phyloP scores from a whole-genome alignment of 75 land plant genomes.

The Adiantum capillusveneris region DNA sequence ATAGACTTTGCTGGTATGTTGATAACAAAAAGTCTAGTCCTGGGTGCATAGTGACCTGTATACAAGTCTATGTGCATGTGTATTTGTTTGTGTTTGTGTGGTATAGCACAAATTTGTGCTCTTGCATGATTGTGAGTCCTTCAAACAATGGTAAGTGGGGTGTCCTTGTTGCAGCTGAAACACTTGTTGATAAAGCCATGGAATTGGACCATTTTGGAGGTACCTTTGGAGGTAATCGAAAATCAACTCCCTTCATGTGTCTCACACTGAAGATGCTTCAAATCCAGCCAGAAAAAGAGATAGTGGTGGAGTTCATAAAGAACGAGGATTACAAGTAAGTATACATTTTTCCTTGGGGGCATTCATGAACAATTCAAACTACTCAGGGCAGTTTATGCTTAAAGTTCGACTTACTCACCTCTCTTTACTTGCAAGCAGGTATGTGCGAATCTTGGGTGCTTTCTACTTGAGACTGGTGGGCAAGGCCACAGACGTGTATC shows the following conservation, averaged over 20 bases:
- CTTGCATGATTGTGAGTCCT: too few relatives aligned
- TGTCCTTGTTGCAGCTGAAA: slow-evolving; percentile 59
- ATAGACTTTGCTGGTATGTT: too few relatives aligned
- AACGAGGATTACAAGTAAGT: slow-evolving; percentile 95
- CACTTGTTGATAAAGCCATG: slow-evolving; percentile 99
- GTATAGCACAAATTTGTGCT: too few relatives aligned
- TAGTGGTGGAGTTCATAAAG: slow-evolving; percentile 98
- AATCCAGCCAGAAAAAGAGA: slow-evolving; percentile 99
- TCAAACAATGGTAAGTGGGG: too few relatives aligned
- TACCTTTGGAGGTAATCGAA: slow-evolving; percentile 87
- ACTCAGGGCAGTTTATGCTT: too few relatives aligned
- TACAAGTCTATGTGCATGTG: too few relatives aligned
- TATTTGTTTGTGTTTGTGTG: too few relatives aligned
- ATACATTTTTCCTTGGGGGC: not conserved
- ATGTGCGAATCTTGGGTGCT: slow-evolving; percentile 89
- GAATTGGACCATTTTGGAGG: slow-evolving; percentile 98
- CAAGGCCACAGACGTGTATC: slow-evolving; percentile 79
- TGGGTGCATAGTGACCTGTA: too few relatives aligned
- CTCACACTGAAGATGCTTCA: slow-evolving; percentile 96
- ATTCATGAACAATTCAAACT: too few relatives aligned
- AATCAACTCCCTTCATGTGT: slow-evolving; percentile 96
- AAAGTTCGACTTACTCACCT: too few relatives aligned
- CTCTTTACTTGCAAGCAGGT: slow-evolving; percentile 28
- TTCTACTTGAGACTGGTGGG: slow-evolving; percentile 94
- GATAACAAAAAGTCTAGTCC: too few relatives aligned